Evolutionary conservation across 2,329 filamentous ascomycete species (phyloP), one percentile per base, ranked within the genome.

Genomic region (Phyllachora maydis): DNA sequence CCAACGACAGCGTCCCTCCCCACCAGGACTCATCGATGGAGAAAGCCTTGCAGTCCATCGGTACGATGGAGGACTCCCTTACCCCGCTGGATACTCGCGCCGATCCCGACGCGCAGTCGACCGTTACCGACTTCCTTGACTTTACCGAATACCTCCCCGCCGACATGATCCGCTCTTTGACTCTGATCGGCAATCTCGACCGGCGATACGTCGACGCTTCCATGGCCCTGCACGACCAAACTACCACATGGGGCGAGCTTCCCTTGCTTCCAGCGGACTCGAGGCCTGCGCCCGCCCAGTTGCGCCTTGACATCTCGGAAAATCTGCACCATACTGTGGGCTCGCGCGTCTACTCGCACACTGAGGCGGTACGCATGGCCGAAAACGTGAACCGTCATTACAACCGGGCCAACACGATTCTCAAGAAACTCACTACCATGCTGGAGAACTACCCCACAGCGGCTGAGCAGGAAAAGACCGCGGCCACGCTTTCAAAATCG

Each of bases 111-210:
- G 65, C 65, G 14, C 66, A 73, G 35, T 66, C 69, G 5, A 72
- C 67, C n/a, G 60, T 73, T 11, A 71, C 65, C 29, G 68, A 74
- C 42, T 74, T 72, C 39, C 60, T 74, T 41, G 68, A 74, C 40
- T 69, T 68, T 33, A 72, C 66, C 34, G 70, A 76, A 42, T 71
- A 74, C 43, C 57, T 75, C 1, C 67, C 69, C 8, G 64, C 67
- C 23, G 70, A 75, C 38, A 60, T 75, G 36, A 52, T 60, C 30
- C 64, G 70, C 27, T 74, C 69, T 13, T 49, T 75, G 21, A 70
- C 64, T 4, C 51, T 74, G 18, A 68, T 76, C 30, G 60, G 63
- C 25, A 59, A 71, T 32, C 65, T 75, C 25, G 68, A 74, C 41
- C 41, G 59, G 31, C 52, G 45, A 10, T 69, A 73, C 34, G 41